Evolutionary conservation across 768 basidiomycete genomes (phyloP).

Genomic region (Coprinopsis sp.): DNA sequence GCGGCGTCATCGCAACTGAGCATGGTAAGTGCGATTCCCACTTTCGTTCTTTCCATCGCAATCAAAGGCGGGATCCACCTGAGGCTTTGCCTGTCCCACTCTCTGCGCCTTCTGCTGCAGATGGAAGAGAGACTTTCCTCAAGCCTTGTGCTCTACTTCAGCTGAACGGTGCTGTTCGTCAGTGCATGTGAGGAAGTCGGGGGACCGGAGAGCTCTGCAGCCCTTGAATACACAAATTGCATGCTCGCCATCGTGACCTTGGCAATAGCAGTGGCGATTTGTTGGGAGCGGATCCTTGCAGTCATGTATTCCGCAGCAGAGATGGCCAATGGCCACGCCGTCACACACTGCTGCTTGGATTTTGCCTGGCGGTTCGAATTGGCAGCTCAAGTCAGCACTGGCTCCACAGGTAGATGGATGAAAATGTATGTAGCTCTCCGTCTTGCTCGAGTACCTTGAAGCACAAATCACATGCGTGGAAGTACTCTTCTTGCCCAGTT

Average conservation of each 20-base stretch:
- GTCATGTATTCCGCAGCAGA: slow-evolving; percentile 25
- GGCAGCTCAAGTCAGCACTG: no score
- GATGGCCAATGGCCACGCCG: slow-evolving; percentile 24
- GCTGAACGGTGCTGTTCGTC: slow-evolving; percentile 17
- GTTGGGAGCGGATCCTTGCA: slow-evolving; percentile 19
- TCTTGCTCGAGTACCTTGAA: not conserved
- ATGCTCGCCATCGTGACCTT: slow-evolving; percentile 11
- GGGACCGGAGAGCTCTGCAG: slow-evolving; percentile 10
- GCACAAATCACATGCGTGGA: slow-evolving; percentile 26
- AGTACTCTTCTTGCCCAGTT: slow-evolving; percentile 21
- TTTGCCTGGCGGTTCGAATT: no score
- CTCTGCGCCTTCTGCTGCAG: slow-evolving; percentile 11
- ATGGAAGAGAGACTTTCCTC: slow-evolving; percentile 20
- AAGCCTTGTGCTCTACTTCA: slow-evolving; percentile 15
- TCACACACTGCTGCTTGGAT: slow-evolving; percentile 17
- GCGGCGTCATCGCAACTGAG: slow-evolving; percentile 21
- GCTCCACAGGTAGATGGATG: no score
- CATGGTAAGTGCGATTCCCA: slow-evolving; percentile 19
- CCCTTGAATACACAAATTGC: slow-evolving; percentile 16
- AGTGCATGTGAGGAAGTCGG: slow-evolving; percentile 18
- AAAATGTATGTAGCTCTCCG: no score
- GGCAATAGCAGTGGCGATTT: slow-evolving; percentile 20
- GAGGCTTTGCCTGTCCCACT: not conserved
- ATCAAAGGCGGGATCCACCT: slow-evolving; percentile 3
- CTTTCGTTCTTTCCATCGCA: slow-evolving; percentile 10